Evolutionary conservation across 306 rosid species (phyloP).

Genomic region (Quercus ilex): DNA sequence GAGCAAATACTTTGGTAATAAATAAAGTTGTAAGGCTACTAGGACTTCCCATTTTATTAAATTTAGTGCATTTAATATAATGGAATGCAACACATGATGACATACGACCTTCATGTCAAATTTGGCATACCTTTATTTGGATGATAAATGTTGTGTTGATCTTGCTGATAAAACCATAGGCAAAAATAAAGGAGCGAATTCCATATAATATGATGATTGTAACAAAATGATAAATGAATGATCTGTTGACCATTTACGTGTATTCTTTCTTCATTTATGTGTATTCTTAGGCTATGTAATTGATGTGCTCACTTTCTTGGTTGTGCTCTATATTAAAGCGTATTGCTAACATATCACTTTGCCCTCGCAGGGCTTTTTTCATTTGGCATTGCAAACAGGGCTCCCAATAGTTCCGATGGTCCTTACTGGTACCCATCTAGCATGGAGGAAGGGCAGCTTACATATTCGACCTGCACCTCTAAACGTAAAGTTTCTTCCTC

Average conservation of each 20-base stretch:
- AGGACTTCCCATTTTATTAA: not conserved
- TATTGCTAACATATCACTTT: not conserved
- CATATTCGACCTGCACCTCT: constrained; percentile 52
- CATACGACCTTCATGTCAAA: not conserved
- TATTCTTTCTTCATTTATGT: not conserved
- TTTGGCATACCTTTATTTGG: not conserved
- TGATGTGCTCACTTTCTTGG: not conserved
- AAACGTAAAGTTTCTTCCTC: constrained; percentile 48
- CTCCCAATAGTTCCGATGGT: constrained; percentile 63
- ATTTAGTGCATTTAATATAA: not conserved
- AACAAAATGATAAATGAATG: not conserved
- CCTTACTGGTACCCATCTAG: constrained; percentile 53
- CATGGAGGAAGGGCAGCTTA: constrained; percentile 64
- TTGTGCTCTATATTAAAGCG: not conserved
- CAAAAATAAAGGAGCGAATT: not conserved
- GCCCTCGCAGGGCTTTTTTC: constrained; percentile 58
- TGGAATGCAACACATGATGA: not conserved
- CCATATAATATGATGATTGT: not conserved
- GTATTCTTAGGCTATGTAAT: not conserved
- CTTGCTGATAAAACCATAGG: not conserved
- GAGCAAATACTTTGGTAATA: not conserved
- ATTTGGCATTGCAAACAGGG: constrained; percentile 56
- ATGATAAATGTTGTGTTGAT: not conserved
- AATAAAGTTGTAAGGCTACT: not conserved
- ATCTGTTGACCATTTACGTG: not conserved